Base-by-base conservation (phyloP, 257 asterid species). In the Rhazya stricta region DNA sequence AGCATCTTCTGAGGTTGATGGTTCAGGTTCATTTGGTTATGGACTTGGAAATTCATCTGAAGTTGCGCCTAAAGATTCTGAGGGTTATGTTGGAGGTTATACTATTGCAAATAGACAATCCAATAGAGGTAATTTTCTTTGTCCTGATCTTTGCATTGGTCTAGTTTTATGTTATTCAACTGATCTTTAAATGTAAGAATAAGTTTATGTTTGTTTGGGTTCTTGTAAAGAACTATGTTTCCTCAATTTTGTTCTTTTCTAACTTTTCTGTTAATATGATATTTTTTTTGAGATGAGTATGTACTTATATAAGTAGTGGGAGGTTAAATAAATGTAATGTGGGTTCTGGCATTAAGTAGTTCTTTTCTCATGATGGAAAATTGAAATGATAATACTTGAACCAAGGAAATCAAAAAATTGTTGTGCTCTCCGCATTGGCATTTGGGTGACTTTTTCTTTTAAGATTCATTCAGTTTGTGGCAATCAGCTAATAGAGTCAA, bases 51-150 rank as follows among this genome's bases (percentile, higher is more conserved):
- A 80, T 80, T 69, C 84, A 67, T 80, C 79, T 27, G 88, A 84
- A 41, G 84, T 78, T 68, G 18, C 82, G 5, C 83, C 85, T 72
- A 86, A 80, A 61, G 88, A 78, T 58, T 78, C 87, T 67, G 87
- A 81, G 70, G 89, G 81, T 72, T 86, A 80, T 70, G 77, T 77
- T 71, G 80, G 82, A 39, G 83, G 79, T 48, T 84, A 84, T 77
- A 79, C 65, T 75, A 84, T 87, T 75, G 75, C 90, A 74, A 90
- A 82, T 80, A 88, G 93, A 76, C 90, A 87, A 81, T 77, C 93
- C 45, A 88, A 81, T 83, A 87, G 95, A 88, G 97, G 97, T 91
- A 90, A 85, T 71, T 16, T 57, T 80, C 56, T 39, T 34, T 70
- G 74, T 71, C 66, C 41, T 74, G 62, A 6, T 68, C 29, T 48